Conservation (phyloP, 208 protist species). For the Leishmania gerbilli region DNA sequence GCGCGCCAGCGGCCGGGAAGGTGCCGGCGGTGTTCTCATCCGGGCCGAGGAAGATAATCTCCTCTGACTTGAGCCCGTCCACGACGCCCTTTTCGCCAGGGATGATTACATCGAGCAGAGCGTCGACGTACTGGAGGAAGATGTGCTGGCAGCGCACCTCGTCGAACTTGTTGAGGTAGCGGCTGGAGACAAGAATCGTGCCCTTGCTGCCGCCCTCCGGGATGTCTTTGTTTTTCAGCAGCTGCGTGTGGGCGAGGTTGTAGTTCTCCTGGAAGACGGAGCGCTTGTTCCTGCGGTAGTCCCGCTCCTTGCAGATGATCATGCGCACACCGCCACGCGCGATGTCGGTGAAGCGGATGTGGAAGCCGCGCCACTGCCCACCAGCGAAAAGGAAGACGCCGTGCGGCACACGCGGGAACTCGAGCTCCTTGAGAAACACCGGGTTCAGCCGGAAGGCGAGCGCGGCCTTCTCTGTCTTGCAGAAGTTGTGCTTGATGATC, state of each 20-base stretch:
- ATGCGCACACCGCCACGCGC: conserved; percentile 96
- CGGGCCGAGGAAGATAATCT: conserved; percentile 97
- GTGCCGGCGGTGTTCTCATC: conserved; percentile 94
- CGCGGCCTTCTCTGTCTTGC: conserved; percentile 91
- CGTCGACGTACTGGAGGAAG: conserved; percentile 96
- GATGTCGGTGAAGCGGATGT: conserved; percentile 96
- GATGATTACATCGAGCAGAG: conserved; percentile 92
- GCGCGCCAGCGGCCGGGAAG: conserved; percentile 68
- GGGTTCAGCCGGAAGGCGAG: conserved; percentile 93
- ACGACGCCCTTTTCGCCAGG: conserved; percentile 80
- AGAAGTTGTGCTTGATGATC: conserved; percentile 96
- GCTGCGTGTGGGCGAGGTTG: conserved; percentile 96
- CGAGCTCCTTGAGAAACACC: conserved; percentile 70
- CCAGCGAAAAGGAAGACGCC: conserved; percentile 94
- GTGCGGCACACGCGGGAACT: conserved; percentile 86
- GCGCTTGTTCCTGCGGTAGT: conserved; percentile 89
- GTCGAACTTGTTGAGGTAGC: conserved; percentile 78
- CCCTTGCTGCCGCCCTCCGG: conserved; percentile 97
- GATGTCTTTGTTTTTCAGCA: conserved; percentile 98
- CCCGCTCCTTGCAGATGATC: conserved; percentile 91
- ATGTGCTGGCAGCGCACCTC: conserved; percentile 66
- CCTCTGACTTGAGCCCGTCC: conserved; percentile 73
- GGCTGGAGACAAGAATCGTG: conserved; percentile 86
- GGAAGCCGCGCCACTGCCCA: conserved; percentile 95
- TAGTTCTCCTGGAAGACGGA: conserved; percentile 97